phyloP scores from a whole-genome alignment of 208 protist species.

The Crithidia brevicula region DNA sequence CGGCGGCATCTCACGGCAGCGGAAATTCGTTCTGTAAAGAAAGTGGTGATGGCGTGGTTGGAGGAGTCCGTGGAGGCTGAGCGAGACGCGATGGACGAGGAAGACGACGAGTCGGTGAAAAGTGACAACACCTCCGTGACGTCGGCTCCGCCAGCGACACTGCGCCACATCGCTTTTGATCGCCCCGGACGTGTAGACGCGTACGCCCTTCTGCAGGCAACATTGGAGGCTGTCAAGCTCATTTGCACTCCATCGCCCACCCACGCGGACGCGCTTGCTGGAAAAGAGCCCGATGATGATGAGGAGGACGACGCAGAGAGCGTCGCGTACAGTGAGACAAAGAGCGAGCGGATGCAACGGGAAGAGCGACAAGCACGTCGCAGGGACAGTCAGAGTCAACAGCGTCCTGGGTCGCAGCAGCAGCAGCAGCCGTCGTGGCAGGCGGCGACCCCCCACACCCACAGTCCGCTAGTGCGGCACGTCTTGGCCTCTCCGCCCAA shows the following conservation, averaged over 20 bases:
- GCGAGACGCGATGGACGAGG: background rate
- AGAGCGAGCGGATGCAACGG: background rate
- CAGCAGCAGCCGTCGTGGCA: constrained; percentile 5
- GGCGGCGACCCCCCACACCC: background rate
- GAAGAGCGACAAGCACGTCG: too few relatives aligned
- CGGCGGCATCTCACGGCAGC: constrained; percentile 28
- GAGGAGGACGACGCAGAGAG: too few relatives aligned
- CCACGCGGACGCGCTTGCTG: too few relatives aligned
- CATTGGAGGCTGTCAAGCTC: constrained; percentile 35
- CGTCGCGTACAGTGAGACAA: too few relatives aligned
- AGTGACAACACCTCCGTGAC: background rate
- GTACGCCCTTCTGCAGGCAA: constrained; percentile 37
- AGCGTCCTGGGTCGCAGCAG: background rate
- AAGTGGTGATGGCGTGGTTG: constrained; percentile 46
- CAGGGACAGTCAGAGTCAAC: too few relatives aligned
- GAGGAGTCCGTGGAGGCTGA: constrained; percentile 19
- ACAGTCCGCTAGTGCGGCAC: constrained; percentile 1
- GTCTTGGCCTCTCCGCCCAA: background rate
- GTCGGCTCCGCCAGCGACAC: background rate
- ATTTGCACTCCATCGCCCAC: too few relatives aligned
- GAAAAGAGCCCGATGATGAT: too few relatives aligned
- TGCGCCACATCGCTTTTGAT: constrained; percentile 46
- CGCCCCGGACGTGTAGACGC: constrained; percentile 47
- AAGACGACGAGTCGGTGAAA: background rate
- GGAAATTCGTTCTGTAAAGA: constrained; percentile 41